Evolutionary conservation across 1,139 yeast species (phyloP).

Genomic region (Hyphopichia fennica): DNA sequence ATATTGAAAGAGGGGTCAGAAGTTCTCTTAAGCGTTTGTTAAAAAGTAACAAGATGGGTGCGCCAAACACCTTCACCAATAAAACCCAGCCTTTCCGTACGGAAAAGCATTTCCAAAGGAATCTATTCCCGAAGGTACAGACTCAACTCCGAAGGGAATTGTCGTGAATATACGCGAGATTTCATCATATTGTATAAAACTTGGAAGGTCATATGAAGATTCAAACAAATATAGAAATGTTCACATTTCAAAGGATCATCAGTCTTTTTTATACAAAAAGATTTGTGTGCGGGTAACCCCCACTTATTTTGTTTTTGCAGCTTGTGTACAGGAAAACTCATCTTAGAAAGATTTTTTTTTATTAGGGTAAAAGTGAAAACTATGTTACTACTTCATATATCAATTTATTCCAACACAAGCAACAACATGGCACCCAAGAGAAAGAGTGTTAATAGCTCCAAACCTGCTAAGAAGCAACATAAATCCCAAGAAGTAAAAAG

Average conservation of each 20-base stretch:
- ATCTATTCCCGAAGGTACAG: slow-evolving; percentile 22
- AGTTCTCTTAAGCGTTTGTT: slow-evolving; percentile 48
- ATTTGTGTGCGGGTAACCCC: slow-evolving; percentile 19
- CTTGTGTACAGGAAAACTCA: slow-evolving; percentile 1
- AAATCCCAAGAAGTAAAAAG: slow-evolving; percentile 1
- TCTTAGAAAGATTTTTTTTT: background rate
- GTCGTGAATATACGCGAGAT: slow-evolving; percentile 54
- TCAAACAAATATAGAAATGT: slow-evolving; percentile 5
- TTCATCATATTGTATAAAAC: slow-evolving; percentile 63
- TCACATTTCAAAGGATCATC: slow-evolving; percentile 1
- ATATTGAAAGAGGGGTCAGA: slow-evolving; percentile 36
- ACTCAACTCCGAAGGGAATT: slow-evolving; percentile 52
- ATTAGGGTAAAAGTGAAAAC: slow-evolving; percentile 1
- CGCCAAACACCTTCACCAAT: slow-evolving; percentile 64
- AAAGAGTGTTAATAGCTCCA: background rate
- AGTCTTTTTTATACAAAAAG: slow-evolving; percentile 11
- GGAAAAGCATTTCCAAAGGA: slow-evolving; percentile 39
- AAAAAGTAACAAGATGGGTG: slow-evolving; percentile 58
- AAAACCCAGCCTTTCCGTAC: slow-evolving; percentile 46
- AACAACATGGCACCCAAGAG: slow-evolving; percentile 3
- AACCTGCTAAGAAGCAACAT: background rate
- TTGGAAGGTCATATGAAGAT: slow-evolving; percentile 52
- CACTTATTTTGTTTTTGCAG: background rate
- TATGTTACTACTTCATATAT: background rate
- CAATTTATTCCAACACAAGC: background rate